Percentiles rank a stretch among this genome's conserved stretches.
phyloP scores from a whole-genome alignment of 305 asterid species.

The Fraxinus platypoda region DNA sequence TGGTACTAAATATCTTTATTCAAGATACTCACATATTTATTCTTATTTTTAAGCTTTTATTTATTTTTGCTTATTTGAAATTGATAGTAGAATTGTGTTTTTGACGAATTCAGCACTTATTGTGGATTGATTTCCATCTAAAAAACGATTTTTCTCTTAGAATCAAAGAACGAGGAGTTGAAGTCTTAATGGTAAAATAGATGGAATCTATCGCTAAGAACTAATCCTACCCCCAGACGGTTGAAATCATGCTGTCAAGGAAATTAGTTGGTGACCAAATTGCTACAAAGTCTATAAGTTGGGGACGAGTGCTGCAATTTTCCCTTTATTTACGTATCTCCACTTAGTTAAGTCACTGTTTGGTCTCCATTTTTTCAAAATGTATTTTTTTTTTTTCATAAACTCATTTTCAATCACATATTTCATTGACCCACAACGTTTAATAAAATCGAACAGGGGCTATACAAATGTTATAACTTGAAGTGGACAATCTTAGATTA shows the following conservation, averaged over 20 bases:
- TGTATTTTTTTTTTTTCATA: too few relatives aligned
- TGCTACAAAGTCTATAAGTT: background rate
- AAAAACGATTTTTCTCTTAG: too few relatives aligned
- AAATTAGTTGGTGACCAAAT: background rate
- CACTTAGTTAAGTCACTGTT: background rate
- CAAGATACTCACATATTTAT: too few relatives aligned
- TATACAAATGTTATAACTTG: background rate
- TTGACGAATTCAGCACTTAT: background rate
- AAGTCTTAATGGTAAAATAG: background rate
- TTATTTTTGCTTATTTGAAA: too few relatives aligned
- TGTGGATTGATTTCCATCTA: background rate
- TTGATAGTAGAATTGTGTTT: too few relatives aligned
- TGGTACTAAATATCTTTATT: background rate
- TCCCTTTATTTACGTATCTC: background rate
- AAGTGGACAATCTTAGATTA: conserved; percentile 14
- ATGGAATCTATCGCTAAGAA: background rate
- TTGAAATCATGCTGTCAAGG: background rate
- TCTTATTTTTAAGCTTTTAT: too few relatives aligned
- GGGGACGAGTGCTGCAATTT: background rate
- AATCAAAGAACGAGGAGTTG: background rate
- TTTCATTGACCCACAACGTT: background rate
- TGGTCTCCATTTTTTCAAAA: background rate
- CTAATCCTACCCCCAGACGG: background rate
- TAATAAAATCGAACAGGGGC: background rate
- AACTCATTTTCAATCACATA: too few relatives aligned